phyloP scores from a whole-genome alignment of 2,329 filamentous ascomycete genomes.

The Aspergillus terreus region DNA sequence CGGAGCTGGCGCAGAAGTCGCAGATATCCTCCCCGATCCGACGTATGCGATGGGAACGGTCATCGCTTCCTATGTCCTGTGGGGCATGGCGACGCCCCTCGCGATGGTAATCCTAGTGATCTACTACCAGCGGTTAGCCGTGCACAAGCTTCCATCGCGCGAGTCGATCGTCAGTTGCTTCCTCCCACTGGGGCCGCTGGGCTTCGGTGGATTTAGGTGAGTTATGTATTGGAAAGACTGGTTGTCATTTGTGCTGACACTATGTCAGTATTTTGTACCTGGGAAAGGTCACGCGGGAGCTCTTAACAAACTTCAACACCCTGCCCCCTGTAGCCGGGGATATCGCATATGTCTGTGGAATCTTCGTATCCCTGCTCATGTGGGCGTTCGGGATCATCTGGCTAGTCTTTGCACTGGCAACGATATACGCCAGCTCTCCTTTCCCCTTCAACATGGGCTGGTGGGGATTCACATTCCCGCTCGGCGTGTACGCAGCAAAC shows the following conservation, averaged over 20 bases:
- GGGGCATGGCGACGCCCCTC: conserved; percentile 61
- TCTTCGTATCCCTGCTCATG: conserved; percentile 52
- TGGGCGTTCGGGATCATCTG: conserved; percentile 56
- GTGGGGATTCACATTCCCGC: conserved; percentile 58
- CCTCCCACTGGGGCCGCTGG: conserved; percentile 63
- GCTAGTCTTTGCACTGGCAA: conserved; percentile 52
- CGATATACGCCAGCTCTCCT: conserved; percentile 33
- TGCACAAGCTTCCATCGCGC: conserved; percentile 63
- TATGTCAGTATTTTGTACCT: conserved; percentile 46
- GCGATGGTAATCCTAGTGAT: conserved; percentile 62
- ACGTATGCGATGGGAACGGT: conserved; percentile 59
- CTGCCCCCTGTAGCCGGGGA: conserved; percentile 44
- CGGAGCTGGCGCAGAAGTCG: conserved; percentile 61
- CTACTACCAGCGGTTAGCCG: conserved; percentile 65
- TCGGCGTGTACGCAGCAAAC: conserved; percentile 47
- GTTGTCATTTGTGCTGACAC: conserved; percentile 15
- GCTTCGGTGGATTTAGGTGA: conserved; percentile 59
- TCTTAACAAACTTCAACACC: conserved; percentile 40
- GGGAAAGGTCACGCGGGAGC: conserved; percentile 38
- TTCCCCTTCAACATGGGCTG: conserved; percentile 60
- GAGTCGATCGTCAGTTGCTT: conserved; percentile 68
- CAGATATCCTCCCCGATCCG: conserved; percentile 54
- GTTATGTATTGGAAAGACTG: conserved; percentile 15
- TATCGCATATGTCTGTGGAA: conserved; percentile 57
- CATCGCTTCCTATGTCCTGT: conserved; percentile 64